Percentiles rank a stretch among this genome's conserved stretches.
Evolutionary conservation across 805 yeast species (phyloP).

Genomic region (Zygosaccharomyces pseudorouxii): DNA sequence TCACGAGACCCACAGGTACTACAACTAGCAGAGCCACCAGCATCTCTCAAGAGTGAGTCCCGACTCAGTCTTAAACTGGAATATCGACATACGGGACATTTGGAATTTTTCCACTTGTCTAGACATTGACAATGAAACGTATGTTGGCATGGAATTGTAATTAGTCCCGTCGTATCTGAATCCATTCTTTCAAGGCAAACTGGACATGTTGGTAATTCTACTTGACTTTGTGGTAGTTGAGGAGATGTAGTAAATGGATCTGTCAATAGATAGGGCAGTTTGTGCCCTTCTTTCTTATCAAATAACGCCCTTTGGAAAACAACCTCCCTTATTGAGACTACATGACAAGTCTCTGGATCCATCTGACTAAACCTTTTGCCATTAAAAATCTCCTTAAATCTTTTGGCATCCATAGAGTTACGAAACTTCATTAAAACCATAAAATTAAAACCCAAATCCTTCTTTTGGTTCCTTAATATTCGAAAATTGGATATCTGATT

Average conservation of each 20-base stretch:
- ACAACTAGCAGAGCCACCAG: conserved; percentile 39
- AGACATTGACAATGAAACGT: conserved; percentile 88
- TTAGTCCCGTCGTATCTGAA: conserved; percentile 67
- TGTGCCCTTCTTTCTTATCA: conserved; percentile 23
- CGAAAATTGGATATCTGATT: conserved; percentile 64
- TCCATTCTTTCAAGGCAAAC: conserved; percentile 90
- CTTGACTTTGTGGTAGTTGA: conserved; percentile 14
- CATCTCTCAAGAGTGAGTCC: conserved; percentile 28
- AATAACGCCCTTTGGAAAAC: conserved; percentile 37
- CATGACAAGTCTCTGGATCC: conserved; percentile 86
- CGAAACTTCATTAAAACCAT: conserved; percentile 75
- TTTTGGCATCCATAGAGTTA: conserved; percentile 49
- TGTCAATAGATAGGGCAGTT: conserved; percentile 61
- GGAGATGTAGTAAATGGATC: conserved; percentile 61
- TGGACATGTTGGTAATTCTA: conserved; percentile 87
- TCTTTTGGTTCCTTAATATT: conserved; percentile 56
- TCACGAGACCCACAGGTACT: conserved; percentile 51
- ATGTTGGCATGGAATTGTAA: conserved; percentile 89
- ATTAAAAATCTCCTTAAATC: conserved; percentile 60
- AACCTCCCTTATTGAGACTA: conserved; percentile 61
- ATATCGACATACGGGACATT: conserved; percentile 87
- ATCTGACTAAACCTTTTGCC: conserved; percentile 76
- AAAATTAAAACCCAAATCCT: conserved; percentile 52
- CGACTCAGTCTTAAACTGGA: conserved; percentile 42
- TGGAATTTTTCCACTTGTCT: conserved; percentile 83